phyloP scores from a whole-genome alignment of 2,329 filamentous ascomycete genomes.

The Aureobasidium zeae region DNA sequence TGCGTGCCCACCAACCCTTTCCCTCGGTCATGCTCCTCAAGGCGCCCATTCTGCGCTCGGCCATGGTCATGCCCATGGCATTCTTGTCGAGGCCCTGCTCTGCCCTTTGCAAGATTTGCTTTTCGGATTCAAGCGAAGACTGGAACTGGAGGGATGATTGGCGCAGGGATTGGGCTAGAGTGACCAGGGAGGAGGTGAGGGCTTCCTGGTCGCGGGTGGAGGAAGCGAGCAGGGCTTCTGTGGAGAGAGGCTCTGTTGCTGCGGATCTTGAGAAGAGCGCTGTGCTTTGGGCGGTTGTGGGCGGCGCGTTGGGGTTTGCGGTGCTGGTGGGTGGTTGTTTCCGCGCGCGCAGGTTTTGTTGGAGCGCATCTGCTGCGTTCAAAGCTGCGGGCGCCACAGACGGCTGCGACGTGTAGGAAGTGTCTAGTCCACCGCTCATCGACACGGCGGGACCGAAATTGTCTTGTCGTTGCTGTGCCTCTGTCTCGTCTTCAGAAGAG shows the following conservation, averaged over 20 bases:
- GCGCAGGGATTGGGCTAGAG: conserved; percentile 71
- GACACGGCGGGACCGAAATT: conserved; percentile 36
- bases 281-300: conserved; percentile 25
- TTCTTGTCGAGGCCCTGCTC: conserved; percentile 69
- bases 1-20: conserved; percentile 74
- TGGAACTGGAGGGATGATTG: conserved; percentile 63
- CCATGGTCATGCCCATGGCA: conserved; percentile 64
- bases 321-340: not conserved
- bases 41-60: conserved; percentile 66
- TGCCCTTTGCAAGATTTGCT: conserved; percentile 61
- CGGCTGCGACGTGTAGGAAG: conserved; percentile 18
- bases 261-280: conserved; percentile 31
- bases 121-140: conserved; percentile 61
- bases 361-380: conserved; percentile 6
- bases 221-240: not conserved
- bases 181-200: conserved; percentile 70
- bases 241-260: conserved; percentile 18
- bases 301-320: conserved; percentile 18
- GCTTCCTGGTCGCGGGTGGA: conserved; percentile 5
- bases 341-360: conserved; percentile 9
- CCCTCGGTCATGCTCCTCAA: conserved; percentile 77
- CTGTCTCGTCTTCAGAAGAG: conserved; percentile 25
- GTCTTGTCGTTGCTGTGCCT: conserved; percentile 34
- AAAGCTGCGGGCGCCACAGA: too few relatives aligned
- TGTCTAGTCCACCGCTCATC: conserved; percentile 27